Evolutionary conservation across 2,329 filamentous ascomycete species (phyloP).

Genomic region (Zasmidium citrigriseum): DNA sequence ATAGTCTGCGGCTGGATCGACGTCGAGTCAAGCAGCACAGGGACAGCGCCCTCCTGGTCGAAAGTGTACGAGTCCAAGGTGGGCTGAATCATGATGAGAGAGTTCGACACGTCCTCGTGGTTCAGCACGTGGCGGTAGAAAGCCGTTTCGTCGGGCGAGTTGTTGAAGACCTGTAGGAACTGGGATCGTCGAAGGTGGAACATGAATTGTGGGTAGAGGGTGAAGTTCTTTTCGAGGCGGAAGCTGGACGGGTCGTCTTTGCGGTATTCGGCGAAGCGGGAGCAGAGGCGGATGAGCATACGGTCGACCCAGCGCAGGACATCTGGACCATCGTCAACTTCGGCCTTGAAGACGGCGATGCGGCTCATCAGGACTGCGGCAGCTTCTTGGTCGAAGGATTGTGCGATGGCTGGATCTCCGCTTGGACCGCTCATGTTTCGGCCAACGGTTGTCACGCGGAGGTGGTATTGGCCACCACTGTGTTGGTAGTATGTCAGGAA

Average conservation of each 20-base stretch:
- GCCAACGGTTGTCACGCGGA: slow-evolving; percentile 91
- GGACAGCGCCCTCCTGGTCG: slow-evolving; percentile 87
- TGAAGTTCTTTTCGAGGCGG: slow-evolving; percentile 97
- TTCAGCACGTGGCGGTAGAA: slow-evolving; percentile 97
- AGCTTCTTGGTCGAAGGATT: slow-evolving; percentile 97
- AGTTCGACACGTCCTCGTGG: slow-evolving; percentile 95
- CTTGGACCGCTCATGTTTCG: slow-evolving; percentile 89
- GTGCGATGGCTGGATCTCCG: slow-evolving; percentile 90
- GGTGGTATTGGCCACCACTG: slow-evolving; percentile 91
- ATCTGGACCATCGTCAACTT: slow-evolving; percentile 97
- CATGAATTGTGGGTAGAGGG: slow-evolving; percentile 98
- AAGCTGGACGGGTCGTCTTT: slow-evolving; percentile 98
- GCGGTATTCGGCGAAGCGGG: slow-evolving; percentile 93
- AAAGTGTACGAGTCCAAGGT: slow-evolving; percentile 97
- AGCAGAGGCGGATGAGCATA: slow-evolving; percentile 96
- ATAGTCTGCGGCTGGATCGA: slow-evolving; percentile 95
- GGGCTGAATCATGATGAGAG: slow-evolving; percentile 97
- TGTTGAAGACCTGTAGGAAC: slow-evolving; percentile 99
- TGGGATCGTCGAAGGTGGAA: slow-evolving; percentile 96
- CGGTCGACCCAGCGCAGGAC: slow-evolving; percentile 97
- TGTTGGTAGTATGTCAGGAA: slow-evolving; percentile 99
- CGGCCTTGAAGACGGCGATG: slow-evolving; percentile 97
- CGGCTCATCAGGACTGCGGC: slow-evolving; percentile 98
- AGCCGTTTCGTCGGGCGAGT: slow-evolving; percentile 97
- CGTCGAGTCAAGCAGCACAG: slow-evolving; percentile 92